A percentile compares a stretch with the other conserved stretches of the same genome.
Conservation (phyloP, 2,329 filamentous ascomycete genomes). For the Cryoendolithus antarcticus region DNA sequence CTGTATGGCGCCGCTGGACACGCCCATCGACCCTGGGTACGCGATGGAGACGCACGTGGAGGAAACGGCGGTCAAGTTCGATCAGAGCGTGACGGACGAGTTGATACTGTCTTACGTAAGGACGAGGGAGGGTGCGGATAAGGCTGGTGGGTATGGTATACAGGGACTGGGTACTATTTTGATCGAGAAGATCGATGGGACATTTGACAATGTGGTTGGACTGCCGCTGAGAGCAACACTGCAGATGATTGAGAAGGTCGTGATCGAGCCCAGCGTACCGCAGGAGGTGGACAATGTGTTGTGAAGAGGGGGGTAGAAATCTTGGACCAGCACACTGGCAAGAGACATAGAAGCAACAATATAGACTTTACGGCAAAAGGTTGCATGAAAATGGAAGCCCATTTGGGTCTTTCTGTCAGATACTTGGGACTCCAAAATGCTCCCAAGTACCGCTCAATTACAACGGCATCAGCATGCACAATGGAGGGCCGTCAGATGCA, state of each 20-base stretch:
- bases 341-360: too few relatives aligned
- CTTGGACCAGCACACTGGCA: too few relatives aligned
- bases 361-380: too few relatives aligned
- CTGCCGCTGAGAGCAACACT: slow-evolving; percentile 69
- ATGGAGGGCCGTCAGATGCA: too few relatives aligned
- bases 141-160: slow-evolving; percentile 90
- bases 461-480: too few relatives aligned
- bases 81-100: slow-evolving; percentile 59
- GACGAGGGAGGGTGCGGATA: slow-evolving; percentile 87
- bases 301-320: neutral
- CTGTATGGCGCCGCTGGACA: slow-evolving; percentile 69
- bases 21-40: slow-evolving; percentile 75
- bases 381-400: too few relatives aligned
- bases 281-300: slow-evolving; percentile 36
- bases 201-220: slow-evolving; percentile 88
- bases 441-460: too few relatives aligned
- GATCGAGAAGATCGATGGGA: slow-evolving; percentile 78
- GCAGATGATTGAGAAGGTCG: slow-evolving; percentile 75
- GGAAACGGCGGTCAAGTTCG: slow-evolving; percentile 86
- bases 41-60: slow-evolving; percentile 69
- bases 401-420: too few relatives aligned
- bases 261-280: slow-evolving; percentile 53
- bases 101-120: slow-evolving; percentile 67
- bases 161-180: slow-evolving; percentile 80
- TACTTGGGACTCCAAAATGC: too few relatives aligned